phyloP scores from a whole-genome alignment of 192 early-diverging fungal species.

The Chytriomyces confervae region DNA sequence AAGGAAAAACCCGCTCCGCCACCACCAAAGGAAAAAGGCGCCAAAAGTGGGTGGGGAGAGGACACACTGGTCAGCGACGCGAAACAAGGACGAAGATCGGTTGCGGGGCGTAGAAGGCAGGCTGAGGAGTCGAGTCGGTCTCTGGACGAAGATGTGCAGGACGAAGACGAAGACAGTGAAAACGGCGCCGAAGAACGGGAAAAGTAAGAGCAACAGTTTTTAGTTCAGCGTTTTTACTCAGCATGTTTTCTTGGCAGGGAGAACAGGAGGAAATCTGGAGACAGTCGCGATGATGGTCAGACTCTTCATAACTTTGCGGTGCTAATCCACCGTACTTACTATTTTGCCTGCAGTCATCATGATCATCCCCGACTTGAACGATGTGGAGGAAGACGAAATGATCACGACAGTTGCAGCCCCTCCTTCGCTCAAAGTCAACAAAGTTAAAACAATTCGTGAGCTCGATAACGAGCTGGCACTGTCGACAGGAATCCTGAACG shows the following conservation, averaged over 20 bases:
- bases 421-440: constrained; percentile 50
- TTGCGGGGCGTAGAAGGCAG: background rate
- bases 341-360: constrained; percentile 38
- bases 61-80: background rate
- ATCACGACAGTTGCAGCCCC: constrained; percentile 51
- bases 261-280: background rate
- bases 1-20: background rate
- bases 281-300: constrained; percentile 7
- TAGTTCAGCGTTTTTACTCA: background rate
- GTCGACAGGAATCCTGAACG: constrained; percentile 45
- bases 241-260: background rate
- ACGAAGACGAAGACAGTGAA: constrained; percentile 2
- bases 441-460: constrained; percentile 54
- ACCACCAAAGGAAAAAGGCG: background rate
- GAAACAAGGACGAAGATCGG: background rate
- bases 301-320: background rate
- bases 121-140: background rate
- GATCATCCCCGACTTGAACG: constrained; percentile 54
- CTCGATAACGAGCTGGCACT: constrained; percentile 47
- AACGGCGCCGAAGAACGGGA: constrained; percentile 13
- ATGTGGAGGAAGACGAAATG: constrained; percentile 54
- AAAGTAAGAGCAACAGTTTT: background rate
- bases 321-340: background rate
- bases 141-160: background rate
- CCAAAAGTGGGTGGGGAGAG: constrained; percentile 3